A percentile compares a stretch with the other conserved stretches of the same genome.
Conservation (phyloP, 106 monocot species). For the Platanthera zijinensis region DNA sequence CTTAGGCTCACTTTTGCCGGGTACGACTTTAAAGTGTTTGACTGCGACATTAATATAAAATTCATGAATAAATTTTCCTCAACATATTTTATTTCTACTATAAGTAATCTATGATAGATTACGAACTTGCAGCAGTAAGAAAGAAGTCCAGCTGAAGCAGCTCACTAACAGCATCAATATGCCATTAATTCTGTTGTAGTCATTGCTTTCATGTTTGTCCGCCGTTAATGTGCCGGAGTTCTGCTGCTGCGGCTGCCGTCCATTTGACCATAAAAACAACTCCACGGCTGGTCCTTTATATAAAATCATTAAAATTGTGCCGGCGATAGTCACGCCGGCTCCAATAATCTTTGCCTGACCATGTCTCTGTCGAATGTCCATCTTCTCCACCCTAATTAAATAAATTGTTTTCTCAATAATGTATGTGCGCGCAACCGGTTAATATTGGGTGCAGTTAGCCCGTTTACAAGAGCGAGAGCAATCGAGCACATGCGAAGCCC, state of each 20-base stretch:
- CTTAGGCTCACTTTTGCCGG: constrained; percentile 62
- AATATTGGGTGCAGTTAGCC: too few relatives aligned
- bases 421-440: too few relatives aligned
- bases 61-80: too few relatives aligned
- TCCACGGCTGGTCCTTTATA: constrained; percentile 49
- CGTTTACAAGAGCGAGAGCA: neutral
- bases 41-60: constrained; percentile 18
- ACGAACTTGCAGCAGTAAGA: constrained; percentile 56
- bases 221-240: neutral
- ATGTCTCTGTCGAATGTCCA: constrained; percentile 31
- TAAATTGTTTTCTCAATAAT: neutral
- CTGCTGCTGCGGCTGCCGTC: neutral
- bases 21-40: constrained; percentile 47
- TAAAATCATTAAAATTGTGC: constrained; percentile 56
- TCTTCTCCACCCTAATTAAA: constrained; percentile 42
- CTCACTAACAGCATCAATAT: constrained; percentile 31
- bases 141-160: constrained; percentile 52
- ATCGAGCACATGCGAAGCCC: constrained; percentile 5
- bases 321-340: constrained; percentile 32
- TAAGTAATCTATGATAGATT: too few relatives aligned
- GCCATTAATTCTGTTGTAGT: constrained; percentile 34
- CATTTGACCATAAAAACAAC: constrained; percentile 18
- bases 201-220: neutral
- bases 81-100: neutral
- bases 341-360: constrained; percentile 50